These are phyloP conservation scores for Candida insectorum DNA, from an alignment of 805 yeast genomes.

Conservation along the genomic window DNA sequence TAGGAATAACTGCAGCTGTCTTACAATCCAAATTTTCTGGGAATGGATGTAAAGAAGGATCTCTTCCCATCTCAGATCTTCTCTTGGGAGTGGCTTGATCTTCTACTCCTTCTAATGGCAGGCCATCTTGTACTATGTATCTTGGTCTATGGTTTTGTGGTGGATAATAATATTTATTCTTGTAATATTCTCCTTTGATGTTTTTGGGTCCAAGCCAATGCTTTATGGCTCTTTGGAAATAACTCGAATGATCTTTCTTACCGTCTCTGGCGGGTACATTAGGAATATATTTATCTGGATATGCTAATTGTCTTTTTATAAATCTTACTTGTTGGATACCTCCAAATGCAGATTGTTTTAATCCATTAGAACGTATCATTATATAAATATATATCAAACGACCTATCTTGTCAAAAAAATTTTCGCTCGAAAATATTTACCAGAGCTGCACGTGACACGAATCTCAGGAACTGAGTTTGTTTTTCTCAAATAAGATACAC, in stretches of 20 bases:
- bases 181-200: constrained; percentile 74
- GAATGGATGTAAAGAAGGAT: constrained; percentile 65
- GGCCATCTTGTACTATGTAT: constrained; percentile 61
- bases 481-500: too few relatives aligned
- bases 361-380: constrained; percentile 1
- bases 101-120: constrained; percentile 16
- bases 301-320: constrained; percentile 26
- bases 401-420: too few relatives aligned
- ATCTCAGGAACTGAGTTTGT: too few relatives aligned
- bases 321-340: constrained; percentile 9
- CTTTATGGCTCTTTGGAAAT: constrained; percentile 60
- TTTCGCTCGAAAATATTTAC: too few relatives aligned
- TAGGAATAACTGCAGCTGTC: constrained; percentile 61
- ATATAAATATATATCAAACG: not conserved
- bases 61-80: constrained; percentile 15
- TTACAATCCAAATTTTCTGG: constrained; percentile 68
- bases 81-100: constrained; percentile 8
- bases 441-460: too few relatives aligned
- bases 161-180: constrained; percentile 71
- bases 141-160: constrained; percentile 69
- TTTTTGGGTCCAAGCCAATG: constrained; percentile 81
- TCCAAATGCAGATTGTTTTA: too few relatives aligned
- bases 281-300: constrained; percentile 30
- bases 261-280: constrained; percentile 27
- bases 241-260: constrained; percentile 45